Conservation (phyloP, 768 basidiomycete genomes). For the Suillus hirtellus region DNA sequence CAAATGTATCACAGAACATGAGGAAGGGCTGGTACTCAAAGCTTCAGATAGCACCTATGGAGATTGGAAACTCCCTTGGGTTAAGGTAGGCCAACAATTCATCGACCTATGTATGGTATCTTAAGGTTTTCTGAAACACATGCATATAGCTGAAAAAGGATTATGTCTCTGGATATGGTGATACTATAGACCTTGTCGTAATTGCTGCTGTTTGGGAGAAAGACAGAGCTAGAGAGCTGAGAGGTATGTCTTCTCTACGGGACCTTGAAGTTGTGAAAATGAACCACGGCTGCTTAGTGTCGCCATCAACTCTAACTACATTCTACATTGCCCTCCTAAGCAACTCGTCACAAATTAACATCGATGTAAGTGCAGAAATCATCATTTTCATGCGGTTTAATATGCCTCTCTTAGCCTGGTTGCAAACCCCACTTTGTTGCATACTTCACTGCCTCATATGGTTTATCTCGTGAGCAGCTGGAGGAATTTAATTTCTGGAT, state of each 20-base stretch:
- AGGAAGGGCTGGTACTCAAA: conserved; percentile 82
- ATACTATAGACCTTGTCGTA: conserved; percentile 76
- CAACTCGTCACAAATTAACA: conserved; percentile 44
- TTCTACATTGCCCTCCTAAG: conserved; percentile 75
- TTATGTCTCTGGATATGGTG: conserved; percentile 84
- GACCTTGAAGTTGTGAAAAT: conserved; percentile 8
- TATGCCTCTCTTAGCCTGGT: conserved; percentile 34
- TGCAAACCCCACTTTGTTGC: conserved; percentile 64
- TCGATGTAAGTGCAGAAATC: conserved; percentile 36
- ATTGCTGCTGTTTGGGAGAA: conserved; percentile 82
- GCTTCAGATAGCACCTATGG: conserved; percentile 69
- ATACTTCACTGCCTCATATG: conserved; percentile 79
- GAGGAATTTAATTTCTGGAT: conserved; percentile 74
- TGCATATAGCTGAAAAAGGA: conserved; percentile 67
- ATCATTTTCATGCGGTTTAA: background rate
- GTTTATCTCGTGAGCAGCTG: conserved; percentile 61
- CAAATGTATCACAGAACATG: conserved; percentile 45
- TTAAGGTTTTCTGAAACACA: background rate
- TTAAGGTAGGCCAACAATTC: conserved; percentile 53
- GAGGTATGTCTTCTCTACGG: conserved; percentile 48
- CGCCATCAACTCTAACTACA: conserved; percentile 70
- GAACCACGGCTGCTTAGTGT: conserved; percentile 43
- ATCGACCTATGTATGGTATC: conserved; percentile 12
- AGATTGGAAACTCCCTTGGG: conserved; percentile 68
- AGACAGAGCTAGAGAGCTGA: conserved; percentile 70